Base-by-base conservation (phyloP, 1,284 basidiomycete genomes). In the Fomitiporia mediterranea region DNA sequence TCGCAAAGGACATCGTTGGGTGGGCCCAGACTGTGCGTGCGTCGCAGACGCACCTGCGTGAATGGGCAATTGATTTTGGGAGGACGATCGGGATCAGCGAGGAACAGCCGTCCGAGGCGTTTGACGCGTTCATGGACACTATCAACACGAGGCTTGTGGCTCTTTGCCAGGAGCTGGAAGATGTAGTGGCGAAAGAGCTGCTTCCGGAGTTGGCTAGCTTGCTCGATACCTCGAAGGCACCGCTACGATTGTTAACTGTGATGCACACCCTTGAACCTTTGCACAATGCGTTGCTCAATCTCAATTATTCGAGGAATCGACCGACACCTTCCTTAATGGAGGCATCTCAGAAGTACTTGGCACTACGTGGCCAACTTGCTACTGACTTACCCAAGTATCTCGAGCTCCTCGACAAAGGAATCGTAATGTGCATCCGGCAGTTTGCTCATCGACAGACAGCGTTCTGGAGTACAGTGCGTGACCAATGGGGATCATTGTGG, bases 401-500 rank as follows among this genome's bases (percentile, higher is more conserved):
- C n/a, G 61, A 60, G 3, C 71, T 83, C 21, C 67, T 89, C 55
- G 75, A 85, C 61, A 71, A 70, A 19, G 87, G 86, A 11, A 72
- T 88, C 30, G 72, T 72, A 0, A 64, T 73, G 2, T 74, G 75
- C 53, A 72, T 86, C 0, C 64, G 72, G 2, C 72, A 78, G 34
- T 71, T 89, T 17, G 76, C 77, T 0, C 67, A 68, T 2, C 76
- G 81, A 61, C 87, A 91, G 67, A 73, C 72, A 2, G 66, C 69
- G 15, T 88, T 84, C 62, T 91, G 80, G 72, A 60, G 66, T 21
- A 77, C 78, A 38, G 75, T 84, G 4, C 73, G 77, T 40, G 79
- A 81, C 50, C 70, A 77, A 37, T 91, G 89, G 89, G 75, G 74
- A 0, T 81, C 82, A n/a, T 70, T 91, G 17, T 91, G 89, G 89